Percentiles rank a stretch among this genome's conserved stretches.
Conservation (phyloP, 1,284 basidiomycete genomes). For the Stereum hirsutum region DNA sequence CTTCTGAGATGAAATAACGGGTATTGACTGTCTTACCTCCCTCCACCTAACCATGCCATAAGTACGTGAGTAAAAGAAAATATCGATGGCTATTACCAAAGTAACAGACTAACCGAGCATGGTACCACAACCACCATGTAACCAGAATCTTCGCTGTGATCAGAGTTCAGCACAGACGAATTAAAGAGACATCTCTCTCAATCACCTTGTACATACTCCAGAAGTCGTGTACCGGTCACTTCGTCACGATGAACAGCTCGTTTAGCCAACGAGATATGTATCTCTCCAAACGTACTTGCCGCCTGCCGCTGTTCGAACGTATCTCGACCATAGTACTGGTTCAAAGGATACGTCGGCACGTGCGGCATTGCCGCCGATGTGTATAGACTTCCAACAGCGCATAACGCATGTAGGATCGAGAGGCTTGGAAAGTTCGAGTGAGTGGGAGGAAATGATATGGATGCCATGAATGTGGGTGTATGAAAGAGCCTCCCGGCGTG, state of each 20-base stretch:
- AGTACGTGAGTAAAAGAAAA: not conserved
- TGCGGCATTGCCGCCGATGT: conserved; percentile 48
- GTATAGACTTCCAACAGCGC: conserved; percentile 63
- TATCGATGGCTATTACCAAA: not conserved
- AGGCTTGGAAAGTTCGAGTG: conserved; percentile 62
- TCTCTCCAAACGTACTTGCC: conserved; percentile 56
- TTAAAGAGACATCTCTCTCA: conserved; percentile 7
- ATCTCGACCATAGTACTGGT: conserved; percentile 16
- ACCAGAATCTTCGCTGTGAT: conserved; percentile 47
- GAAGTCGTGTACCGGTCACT: conserved; percentile 36
- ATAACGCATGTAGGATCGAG: conserved; percentile 67
- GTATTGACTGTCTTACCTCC: conserved; percentile 25
- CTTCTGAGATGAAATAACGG: not conserved
- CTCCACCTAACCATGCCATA: conserved; percentile 54
- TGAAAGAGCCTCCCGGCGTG: conserved; percentile 62
- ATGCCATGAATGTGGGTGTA: conserved; percentile 48
- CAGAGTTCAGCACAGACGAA: no score
- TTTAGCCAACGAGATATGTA: conserved; percentile 50
- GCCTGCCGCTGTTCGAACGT: conserved; percentile 29
- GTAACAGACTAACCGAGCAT: conserved; percentile 40
- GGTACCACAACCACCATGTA: conserved; percentile 65
- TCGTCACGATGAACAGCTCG: conserved; percentile 24
- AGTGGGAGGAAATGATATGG: conserved; percentile 52
- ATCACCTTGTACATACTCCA: conserved; percentile 56
- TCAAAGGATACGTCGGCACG: conserved; percentile 16